These are phyloP conservation scores for Fagopyrum homotropicum DNA, from an alignment of 148 eudicot genomes.

Conservation along the genomic window DNA sequence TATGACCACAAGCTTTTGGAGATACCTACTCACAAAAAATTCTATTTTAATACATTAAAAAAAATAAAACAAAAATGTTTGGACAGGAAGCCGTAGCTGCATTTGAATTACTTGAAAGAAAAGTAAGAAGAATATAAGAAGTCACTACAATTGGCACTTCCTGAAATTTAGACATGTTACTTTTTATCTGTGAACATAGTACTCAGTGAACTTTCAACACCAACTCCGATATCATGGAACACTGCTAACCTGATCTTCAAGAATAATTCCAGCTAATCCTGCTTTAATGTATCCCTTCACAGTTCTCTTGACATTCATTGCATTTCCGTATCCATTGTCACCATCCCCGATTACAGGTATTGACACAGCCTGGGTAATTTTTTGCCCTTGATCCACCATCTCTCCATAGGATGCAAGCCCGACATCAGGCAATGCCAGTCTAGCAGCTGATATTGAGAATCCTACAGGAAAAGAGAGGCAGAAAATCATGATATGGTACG, in stretches of 20 bases:
- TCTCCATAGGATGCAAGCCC: slow-evolving; percentile 92
- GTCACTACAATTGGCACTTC: background rate
- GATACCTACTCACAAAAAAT: slow-evolving; percentile 50
- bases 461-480: slow-evolving; percentile 35
- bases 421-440: slow-evolving; percentile 84
- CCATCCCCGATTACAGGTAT: slow-evolving; percentile 95
- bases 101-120: background rate
- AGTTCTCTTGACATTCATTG: slow-evolving; percentile 95
- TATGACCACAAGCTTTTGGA: slow-evolving; percentile 99
- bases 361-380: slow-evolving; percentile 74
- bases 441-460: slow-evolving; percentile 87
- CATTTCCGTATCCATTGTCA: slow-evolving; percentile 92
- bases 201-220: background rate
- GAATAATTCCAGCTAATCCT: slow-evolving; percentile 96
- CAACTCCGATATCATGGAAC: background rate
- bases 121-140: background rate
- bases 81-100: background rate
- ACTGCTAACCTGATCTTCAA: slow-evolving; percentile 86
- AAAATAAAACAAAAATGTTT: background rate
- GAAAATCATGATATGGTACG: background rate
- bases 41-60: background rate
- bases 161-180: background rate
- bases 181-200: background rate
- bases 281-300: slow-evolving; percentile 81
- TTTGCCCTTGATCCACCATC: slow-evolving; percentile 88